These are phyloP conservation scores for Xylaria castorea DNA, from an alignment of 495 filamentous ascomycete genomes.

Conservation along the genomic window DNA sequence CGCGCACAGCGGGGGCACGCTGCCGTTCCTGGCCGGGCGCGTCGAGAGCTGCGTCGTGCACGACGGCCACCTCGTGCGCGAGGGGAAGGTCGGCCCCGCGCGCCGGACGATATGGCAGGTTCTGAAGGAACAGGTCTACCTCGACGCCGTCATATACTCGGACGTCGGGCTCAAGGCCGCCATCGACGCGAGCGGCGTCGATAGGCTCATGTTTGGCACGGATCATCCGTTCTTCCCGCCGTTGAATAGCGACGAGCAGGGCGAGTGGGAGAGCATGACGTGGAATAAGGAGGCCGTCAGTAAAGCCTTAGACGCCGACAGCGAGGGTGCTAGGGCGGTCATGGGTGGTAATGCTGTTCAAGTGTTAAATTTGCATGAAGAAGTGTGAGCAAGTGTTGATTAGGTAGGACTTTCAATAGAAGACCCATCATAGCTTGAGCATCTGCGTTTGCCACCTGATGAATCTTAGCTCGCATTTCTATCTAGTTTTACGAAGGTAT, in stretches of 20 bases:
- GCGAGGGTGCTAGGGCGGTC: conserved; percentile 56
- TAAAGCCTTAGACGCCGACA: conserved; percentile 61
- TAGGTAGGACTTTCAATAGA: too few relatives aligned
- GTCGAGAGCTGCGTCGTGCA: conserved; percentile 89
- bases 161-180: conserved; percentile 78
- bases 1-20: conserved; percentile 86
- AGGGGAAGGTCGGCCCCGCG: conserved; percentile 50
- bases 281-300: conserved; percentile 77
- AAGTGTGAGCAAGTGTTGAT: conserved; percentile 16
- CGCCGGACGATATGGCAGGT: conserved; percentile 79
- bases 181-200: conserved; percentile 64
- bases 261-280: conserved; percentile 82
- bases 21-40: conserved; percentile 87
- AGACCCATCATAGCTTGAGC: background rate
- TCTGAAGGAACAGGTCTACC: conserved; percentile 81
- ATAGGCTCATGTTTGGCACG: conserved; percentile 83
- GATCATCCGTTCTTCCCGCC: conserved; percentile 98
- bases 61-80: conserved; percentile 71
- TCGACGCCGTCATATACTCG: conserved; percentile 88
- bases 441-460: background rate
- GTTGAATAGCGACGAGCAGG: conserved; percentile 61
- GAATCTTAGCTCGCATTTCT: background rate
- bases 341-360: conserved; percentile 75
- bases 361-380: conserved; percentile 63
- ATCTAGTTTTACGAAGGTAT: background rate